Base-by-base conservation (phyloP, 768 basidiomycete species). In the Ramaria rubella region DNA sequence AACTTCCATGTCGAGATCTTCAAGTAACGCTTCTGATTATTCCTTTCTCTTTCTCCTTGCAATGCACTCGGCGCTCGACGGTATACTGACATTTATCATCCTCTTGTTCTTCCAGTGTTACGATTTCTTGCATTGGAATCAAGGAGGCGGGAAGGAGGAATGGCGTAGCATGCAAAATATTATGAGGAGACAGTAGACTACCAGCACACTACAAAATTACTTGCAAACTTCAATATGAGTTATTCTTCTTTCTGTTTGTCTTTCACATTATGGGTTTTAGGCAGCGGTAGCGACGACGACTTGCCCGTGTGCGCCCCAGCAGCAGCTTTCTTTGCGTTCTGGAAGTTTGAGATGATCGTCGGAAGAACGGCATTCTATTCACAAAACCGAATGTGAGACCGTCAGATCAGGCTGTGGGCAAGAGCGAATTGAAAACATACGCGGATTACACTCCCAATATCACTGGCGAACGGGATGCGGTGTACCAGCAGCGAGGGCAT, bases 401-500 rank as follows among this genome's bases (percentile, higher is more conserved):
- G 36, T 11, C n/a, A 11, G 36, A 11, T n/a, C 11, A 38, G n/a
- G n/a, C n/a, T n/a, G n/a, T n/a, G n/a, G n/a, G n/a, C 36, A 24
- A 11, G 46, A 3, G 29, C 5, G 23, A 26, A 26, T 6, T 48
- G 14, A 24, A 24, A 24, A 51, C 49, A 5, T 34, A 51, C 53
- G n/a, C 64, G 36, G 14, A 66, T 59, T 21, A 66, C 65, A 23
- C 43, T 57, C 4, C 64, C 65, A 15, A 66, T 65, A 8, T 66
- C 64, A 36, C 62, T 59, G 17, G 56, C 55, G 57, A 66, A 66
- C 4, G 65, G 65, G n/a, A 64, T 63, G 30, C 63, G 51, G 12
- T 59, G 54, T 46, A 60, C 59, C 33, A 63, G 65, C 31, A 66
- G n/a, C 49, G 51, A 42, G 14, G 64, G 65, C 60, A 65, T 61